Conservation (phyloP, 2,329 filamentous ascomycete genomes). For the Thermothelomyces thermophilus region DNA sequence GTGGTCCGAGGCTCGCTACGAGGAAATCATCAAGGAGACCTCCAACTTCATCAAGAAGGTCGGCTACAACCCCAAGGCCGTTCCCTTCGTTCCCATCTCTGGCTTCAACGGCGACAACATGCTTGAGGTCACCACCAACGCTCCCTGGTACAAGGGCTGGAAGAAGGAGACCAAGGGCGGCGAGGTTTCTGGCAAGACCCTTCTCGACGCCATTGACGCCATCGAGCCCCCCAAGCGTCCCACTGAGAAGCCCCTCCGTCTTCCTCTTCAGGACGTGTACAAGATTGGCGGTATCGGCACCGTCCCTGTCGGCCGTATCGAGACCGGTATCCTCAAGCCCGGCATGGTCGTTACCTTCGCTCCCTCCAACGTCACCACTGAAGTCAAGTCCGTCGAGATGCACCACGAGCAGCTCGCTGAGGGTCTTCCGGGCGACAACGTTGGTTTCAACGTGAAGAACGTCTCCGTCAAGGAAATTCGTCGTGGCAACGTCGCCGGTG, state of each 20-base stretch:
- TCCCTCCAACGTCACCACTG: conserved; percentile 97
- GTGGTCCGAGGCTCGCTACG: conserved; percentile 93
- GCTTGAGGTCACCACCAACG: conserved; percentile 82
- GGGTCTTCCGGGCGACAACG: conserved; percentile 99
- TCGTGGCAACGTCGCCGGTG: conserved; percentile 99
- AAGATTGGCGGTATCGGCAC: conserved; percentile 99
- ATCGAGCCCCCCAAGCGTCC: conserved; percentile 91
- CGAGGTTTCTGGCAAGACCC: conserved; percentile 90
- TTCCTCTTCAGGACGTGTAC: conserved; percentile 99
- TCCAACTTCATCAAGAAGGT: conserved; percentile 99
- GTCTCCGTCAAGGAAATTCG: conserved; percentile 99
- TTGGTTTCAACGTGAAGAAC: conserved; percentile 99
- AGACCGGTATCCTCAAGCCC: conserved; percentile 94
- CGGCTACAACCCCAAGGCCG: conserved; percentile 98
- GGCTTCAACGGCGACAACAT: conserved; percentile 99
- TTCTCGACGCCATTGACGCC: conserved; percentile 96
- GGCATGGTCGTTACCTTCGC: conserved; percentile 97
- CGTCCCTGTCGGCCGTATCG: conserved; percentile 99
- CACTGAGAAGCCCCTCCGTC: conserved; percentile 98
- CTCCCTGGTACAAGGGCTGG: conserved; percentile 99
- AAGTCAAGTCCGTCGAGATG: conserved; percentile 99
- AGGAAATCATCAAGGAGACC: conserved; percentile 99
- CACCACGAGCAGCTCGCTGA: conserved; percentile 98
- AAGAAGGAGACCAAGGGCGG: conserved; percentile 92
- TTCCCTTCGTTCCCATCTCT: conserved; percentile 99